Evolutionary conservation across 2,329 filamentous ascomycete genomes (phyloP).

Genomic region (Aphanocladium album): DNA sequence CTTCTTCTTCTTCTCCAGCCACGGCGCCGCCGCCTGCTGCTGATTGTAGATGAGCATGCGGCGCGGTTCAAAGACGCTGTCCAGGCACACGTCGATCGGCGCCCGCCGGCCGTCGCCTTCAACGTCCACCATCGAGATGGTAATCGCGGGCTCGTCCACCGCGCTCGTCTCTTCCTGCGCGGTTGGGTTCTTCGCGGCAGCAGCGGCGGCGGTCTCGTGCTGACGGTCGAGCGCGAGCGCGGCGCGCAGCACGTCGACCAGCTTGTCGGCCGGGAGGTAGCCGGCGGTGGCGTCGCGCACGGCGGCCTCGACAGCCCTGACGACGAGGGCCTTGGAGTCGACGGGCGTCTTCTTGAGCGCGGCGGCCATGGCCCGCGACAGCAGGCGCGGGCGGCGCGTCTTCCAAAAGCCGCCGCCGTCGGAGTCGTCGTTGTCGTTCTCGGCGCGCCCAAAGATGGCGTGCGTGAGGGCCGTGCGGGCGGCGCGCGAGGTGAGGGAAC

Average conservation of each 20-base stretch:
- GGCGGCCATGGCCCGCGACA: constrained; percentile 23
- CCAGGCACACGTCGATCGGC: not conserved
- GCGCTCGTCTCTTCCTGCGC: not conserved
- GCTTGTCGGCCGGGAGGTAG: constrained; percentile 24
- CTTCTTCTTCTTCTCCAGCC: not conserved
- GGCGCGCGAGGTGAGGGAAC: constrained; percentile 21
- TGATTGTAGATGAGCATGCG: constrained; percentile 7
- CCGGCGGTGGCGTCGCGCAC: constrained; percentile 25
- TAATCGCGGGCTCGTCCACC: not conserved
- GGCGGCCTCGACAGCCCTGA: constrained; percentile 26
- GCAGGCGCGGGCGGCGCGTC: constrained; percentile 22
- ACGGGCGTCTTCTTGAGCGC: constrained; percentile 17
- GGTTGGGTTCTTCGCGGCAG: not conserved
- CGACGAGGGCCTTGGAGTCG: constrained; percentile 15
- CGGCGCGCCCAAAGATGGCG: constrained; percentile 23
- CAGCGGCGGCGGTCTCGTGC: not conserved
- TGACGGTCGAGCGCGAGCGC: not conserved
- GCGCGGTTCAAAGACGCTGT: not conserved
- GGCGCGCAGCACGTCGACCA: constrained; percentile 22
- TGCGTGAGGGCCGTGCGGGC: constrained; percentile 22
- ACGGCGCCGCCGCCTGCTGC: not conserved
- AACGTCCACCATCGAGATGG: constrained; percentile 32
- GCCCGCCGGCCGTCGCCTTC: constrained; percentile 14
- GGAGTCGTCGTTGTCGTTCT: constrained; percentile 9
- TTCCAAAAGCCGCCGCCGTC: constrained; percentile 24